These are phyloP conservation scores for Kodamaea kakaduensis DNA, from an alignment of 805 yeast species.

Conservation along the genomic window DNA sequence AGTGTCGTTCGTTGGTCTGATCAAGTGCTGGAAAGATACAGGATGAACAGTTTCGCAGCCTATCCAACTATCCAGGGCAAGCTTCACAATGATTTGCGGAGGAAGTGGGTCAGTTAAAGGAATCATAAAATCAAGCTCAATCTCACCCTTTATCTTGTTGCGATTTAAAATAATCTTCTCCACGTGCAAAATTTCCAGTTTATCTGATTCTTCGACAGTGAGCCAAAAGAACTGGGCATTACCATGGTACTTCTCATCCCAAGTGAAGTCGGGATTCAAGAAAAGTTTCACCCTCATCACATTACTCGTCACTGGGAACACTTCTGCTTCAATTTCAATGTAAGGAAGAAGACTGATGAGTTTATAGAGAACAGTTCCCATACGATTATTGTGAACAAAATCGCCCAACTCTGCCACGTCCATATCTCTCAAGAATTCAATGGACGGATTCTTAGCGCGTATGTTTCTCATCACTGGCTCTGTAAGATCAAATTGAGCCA, in stretches of 20 bases:
- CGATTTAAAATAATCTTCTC: constrained; percentile 72
- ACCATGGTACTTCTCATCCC: constrained; percentile 85
- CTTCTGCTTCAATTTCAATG: constrained; percentile 69
- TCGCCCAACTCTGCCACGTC: constrained; percentile 79
- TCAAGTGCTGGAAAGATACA: constrained; percentile 84
- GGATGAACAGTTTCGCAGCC: constrained; percentile 76
- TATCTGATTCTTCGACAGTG: constrained; percentile 81
- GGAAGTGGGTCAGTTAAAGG: constrained; percentile 90
- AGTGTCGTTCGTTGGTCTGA: constrained; percentile 84
- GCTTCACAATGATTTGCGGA: constrained; percentile 76
- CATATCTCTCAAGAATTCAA: constrained; percentile 73
- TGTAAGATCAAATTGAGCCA: constrained; percentile 81
- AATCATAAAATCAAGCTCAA: constrained; percentile 86
- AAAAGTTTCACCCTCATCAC: constrained; percentile 78
- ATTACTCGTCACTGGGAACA: constrained; percentile 81
- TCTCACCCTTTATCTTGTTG: constrained; percentile 49
- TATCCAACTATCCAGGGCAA: constrained; percentile 82
- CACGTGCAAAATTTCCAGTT: constrained; percentile 68
- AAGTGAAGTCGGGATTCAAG: constrained; percentile 71
- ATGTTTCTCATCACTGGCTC: constrained; percentile 59
- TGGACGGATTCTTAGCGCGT: constrained; percentile 58
- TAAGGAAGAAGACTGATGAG: constrained; percentile 71
- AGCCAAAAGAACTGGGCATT: constrained; percentile 87
- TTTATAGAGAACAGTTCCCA: constrained; percentile 62
- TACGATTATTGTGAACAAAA: constrained; percentile 72